Percentiles rank a stretch among this genome's conserved stretches.
Evolutionary conservation across 2,329 filamentous ascomycete genomes (phyloP).

Genomic region (Alternaria sp.): DNA sequence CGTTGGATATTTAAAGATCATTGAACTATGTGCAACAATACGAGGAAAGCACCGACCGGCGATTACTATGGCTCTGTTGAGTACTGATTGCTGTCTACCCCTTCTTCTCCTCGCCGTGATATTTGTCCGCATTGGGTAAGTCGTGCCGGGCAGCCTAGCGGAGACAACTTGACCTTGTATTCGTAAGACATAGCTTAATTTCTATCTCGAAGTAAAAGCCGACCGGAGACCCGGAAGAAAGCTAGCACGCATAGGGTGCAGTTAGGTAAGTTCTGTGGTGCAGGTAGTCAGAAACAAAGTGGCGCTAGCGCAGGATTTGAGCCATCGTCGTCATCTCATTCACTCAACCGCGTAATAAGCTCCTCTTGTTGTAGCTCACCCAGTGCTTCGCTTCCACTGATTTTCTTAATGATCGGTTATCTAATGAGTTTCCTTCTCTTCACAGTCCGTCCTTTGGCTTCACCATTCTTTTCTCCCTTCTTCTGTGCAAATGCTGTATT

Average conservation of each 20-base stretch:
- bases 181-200: not conserved
- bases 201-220: not conserved
- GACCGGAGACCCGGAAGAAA: not conserved
- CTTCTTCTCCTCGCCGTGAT: conserved; percentile 22
- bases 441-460: not conserved
- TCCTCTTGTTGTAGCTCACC: not conserved
- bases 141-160: conserved; percentile 26
- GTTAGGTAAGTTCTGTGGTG: not conserved
- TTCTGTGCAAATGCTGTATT: not conserved
- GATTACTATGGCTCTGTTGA: conserved; percentile 14
- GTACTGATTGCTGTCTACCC: conserved; percentile 6
- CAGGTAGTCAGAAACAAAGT: not conserved
- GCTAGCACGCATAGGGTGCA: not conserved
- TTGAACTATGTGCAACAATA: not conserved
- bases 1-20: not conserved
- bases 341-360: not conserved
- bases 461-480: not conserved
- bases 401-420: no score
- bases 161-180: conserved; percentile 20
- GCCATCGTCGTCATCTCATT: not conserved
- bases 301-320: not conserved
- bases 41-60: not conserved
- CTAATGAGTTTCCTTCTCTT: not conserved
- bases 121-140: conserved; percentile 30
- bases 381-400: not conserved